A percentile compares a stretch with the other conserved stretches of the same genome.
Evolutionary conservation across 768 basidiomycete species (phyloP).

Genomic region (Mycena alexandri): DNA sequence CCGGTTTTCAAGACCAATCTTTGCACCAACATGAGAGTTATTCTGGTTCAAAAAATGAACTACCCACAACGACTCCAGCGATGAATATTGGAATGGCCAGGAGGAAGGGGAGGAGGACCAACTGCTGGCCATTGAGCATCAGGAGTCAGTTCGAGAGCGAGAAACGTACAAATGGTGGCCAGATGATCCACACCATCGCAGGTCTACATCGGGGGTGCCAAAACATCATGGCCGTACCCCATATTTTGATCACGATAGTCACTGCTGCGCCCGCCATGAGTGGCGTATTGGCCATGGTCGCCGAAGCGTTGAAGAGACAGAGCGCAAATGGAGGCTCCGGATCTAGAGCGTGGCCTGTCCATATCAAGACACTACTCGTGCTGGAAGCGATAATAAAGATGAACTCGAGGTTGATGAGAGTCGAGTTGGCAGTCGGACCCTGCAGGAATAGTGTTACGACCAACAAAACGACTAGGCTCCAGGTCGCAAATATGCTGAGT

Average conservation of each 20-base stretch:
- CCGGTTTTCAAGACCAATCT: conserved; percentile 20
- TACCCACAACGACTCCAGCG: conserved; percentile 19
- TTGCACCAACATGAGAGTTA: not conserved
- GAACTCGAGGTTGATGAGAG: conserved; percentile 28
- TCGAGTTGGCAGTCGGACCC: conserved; percentile 1
- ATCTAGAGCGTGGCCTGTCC: conserved; percentile 32
- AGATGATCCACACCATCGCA: conserved; percentile 15
- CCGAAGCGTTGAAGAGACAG: conserved; percentile 26
- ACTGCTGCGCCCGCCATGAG: conserved; percentile 27
- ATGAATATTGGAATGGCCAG: conserved; percentile 20
- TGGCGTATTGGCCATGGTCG: conserved; percentile 21
- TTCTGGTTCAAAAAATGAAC: not conserved
- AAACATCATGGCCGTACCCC: conserved; percentile 21
- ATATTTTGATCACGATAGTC: conserved; percentile 15
- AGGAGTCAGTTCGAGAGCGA: not conserved
- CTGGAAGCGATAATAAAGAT: conserved; percentile 25
- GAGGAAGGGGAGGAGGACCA: conserved; percentile 20
- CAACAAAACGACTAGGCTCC: conserved; percentile 10
- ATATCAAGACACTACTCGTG: conserved; percentile 18
- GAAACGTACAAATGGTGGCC: conserved; percentile 27
- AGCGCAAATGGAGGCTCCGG: conserved; percentile 24
- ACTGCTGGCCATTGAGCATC: not conserved
- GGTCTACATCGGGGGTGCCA: conserved; percentile 8
- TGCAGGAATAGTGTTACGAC: conserved; percentile 15
- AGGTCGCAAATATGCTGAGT: conserved; percentile 26